A percentile compares a stretch with the other conserved stretches of the same genome.
phyloP scores from a whole-genome alignment of 768 basidiomycete species.

The Termitomyces sp. region DNA sequence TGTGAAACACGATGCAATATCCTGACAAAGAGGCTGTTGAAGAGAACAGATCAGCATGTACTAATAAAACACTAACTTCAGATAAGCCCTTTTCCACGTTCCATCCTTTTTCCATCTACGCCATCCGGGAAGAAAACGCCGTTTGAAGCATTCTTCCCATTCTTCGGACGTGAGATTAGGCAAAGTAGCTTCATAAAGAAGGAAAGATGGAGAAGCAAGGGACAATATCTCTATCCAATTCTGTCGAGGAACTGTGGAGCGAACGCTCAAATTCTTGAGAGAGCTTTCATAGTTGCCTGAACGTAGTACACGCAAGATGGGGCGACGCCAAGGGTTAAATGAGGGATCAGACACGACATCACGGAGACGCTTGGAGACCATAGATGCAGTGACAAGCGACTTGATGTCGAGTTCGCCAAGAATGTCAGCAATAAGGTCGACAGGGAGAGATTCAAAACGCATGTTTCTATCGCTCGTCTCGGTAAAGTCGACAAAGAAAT shows the following conservation, averaged over 20 bases:
- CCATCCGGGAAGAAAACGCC: slow-evolving; percentile 78
- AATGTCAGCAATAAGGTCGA: slow-evolving; percentile 71
- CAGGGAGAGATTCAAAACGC: slow-evolving; percentile 55
- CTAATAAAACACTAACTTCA: slow-evolving; percentile 45
- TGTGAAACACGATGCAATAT: slow-evolving; percentile 64
- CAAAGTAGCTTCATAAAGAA: slow-evolving; percentile 63
- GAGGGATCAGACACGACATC: slow-evolving; percentile 55
- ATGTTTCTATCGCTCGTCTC: slow-evolving; percentile 11
- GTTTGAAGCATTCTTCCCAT: slow-evolving; percentile 72
- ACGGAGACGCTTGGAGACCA: slow-evolving; percentile 55
- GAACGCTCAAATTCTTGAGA: slow-evolving; percentile 58
- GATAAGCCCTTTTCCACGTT: slow-evolving; percentile 60
- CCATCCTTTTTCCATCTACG: slow-evolving; percentile 58
- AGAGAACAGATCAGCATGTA: slow-evolving; percentile 5
- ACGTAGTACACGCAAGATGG: slow-evolving; percentile 57
- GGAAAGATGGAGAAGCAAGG: slow-evolving; percentile 54
- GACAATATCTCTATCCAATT: slow-evolving; percentile 78
- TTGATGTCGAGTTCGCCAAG: slow-evolving; percentile 63
- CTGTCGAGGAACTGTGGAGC: slow-evolving; percentile 60
- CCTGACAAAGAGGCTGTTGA: slow-evolving; percentile 29
- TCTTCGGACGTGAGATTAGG: slow-evolving; percentile 62
- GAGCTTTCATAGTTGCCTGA: slow-evolving; percentile 40
- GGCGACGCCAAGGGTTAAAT: slow-evolving; percentile 72
- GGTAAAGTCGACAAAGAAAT: background rate
- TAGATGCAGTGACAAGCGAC: slow-evolving; percentile 52